Percentiles rank a stretch among this genome's conserved stretches.
These are phyloP conservation scores for Populus simonii DNA, from an alignment of 345 rosid species.

Conservation along the genomic window DNA sequence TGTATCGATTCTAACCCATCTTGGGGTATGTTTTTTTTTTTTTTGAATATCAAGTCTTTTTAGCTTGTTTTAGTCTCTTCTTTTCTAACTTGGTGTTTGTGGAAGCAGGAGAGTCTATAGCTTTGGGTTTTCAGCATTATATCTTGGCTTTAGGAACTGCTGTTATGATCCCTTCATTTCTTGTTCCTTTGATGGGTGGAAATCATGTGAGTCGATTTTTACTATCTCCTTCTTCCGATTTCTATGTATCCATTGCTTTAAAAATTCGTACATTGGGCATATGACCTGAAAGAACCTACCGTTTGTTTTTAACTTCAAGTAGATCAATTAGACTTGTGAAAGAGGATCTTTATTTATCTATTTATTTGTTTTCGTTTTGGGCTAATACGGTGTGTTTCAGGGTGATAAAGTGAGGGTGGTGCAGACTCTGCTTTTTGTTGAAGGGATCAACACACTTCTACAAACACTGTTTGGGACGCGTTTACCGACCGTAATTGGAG, in stretches of 20 bases:
- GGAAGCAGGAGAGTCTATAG: slow-evolving; percentile 81
- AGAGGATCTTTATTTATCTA: neutral
- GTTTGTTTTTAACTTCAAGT: neutral
- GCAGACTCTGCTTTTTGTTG: slow-evolving; percentile 85
- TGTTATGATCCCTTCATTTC: slow-evolving; percentile 97
- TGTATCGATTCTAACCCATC: slow-evolving; percentile 99
- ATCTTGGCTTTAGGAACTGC: slow-evolving; percentile 94
- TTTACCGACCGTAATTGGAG: slow-evolving; percentile 90
- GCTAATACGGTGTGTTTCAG: slow-evolving; percentile 37
- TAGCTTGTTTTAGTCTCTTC: neutral
- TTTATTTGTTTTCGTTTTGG: neutral
- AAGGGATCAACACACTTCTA: slow-evolving; percentile 86
- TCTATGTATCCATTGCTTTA: neutral
- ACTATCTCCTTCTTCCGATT: neutral
- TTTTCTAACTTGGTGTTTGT: slow-evolving; percentile 13
- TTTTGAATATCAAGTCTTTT: neutral
- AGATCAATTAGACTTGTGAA: neutral
- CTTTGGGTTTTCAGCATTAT: slow-evolving; percentile 94
- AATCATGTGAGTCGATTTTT: slow-evolving; percentile 55
- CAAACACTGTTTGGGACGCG: slow-evolving; percentile 94
- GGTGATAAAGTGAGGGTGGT: slow-evolving; percentile 94
- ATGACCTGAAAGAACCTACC: neutral
- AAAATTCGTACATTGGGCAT: neutral
- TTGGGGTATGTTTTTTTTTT: slow-evolving; percentile 56
- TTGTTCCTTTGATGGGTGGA: slow-evolving; percentile 98